phyloP scores from a whole-genome alignment of 2,329 filamentous ascomycete species.

The Stachybotrys echinatus region DNA sequence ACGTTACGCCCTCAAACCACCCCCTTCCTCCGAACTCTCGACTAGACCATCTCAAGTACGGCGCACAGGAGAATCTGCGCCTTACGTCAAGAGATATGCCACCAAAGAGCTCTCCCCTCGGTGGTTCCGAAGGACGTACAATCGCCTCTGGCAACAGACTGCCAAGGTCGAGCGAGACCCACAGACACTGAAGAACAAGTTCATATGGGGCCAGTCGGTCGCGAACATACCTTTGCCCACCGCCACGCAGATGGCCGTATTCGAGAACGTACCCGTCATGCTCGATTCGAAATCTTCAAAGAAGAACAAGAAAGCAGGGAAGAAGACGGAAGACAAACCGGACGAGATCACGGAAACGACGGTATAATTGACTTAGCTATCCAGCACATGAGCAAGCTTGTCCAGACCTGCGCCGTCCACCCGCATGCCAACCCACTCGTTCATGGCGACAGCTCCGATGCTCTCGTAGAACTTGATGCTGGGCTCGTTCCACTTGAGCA shows the following conservation, averaged over 20 bases:
- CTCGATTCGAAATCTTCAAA: neutral
- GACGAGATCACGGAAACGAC: too few relatives aligned
- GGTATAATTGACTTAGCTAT: conserved; percentile 6
- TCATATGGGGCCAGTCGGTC: conserved; percentile 40
- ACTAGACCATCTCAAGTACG: conserved; percentile 24
- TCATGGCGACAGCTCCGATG: conserved; percentile 61
- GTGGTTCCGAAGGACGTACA: conserved; percentile 43
- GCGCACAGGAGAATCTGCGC: conserved; percentile 29
- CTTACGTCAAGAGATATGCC: conserved; percentile 27
- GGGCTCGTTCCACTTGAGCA: conserved; percentile 89
- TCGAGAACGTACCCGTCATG: conserved; percentile 31
- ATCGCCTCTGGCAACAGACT: conserved; percentile 37
- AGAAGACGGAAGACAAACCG: neutral
- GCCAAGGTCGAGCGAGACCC: conserved; percentile 33
- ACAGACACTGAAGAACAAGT: conserved; percentile 22
- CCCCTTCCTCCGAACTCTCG: conserved; percentile 30
- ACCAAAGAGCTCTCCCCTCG: conserved; percentile 29
- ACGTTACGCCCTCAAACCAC: conserved; percentile 31
- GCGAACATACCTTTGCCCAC: conserved; percentile 22
- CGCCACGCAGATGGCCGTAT: conserved; percentile 36
- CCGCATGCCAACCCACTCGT: conserved; percentile 71
- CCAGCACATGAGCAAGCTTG: conserved; percentile 48
- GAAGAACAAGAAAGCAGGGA: conserved; percentile 19
- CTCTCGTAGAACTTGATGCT: conserved; percentile 81
- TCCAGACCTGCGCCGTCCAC: conserved; percentile 62